These are phyloP conservation scores for Cryptosporidium meleagridis DNA, from an alignment of 169 alveolate genomes.

Conservation along the genomic window DNA sequence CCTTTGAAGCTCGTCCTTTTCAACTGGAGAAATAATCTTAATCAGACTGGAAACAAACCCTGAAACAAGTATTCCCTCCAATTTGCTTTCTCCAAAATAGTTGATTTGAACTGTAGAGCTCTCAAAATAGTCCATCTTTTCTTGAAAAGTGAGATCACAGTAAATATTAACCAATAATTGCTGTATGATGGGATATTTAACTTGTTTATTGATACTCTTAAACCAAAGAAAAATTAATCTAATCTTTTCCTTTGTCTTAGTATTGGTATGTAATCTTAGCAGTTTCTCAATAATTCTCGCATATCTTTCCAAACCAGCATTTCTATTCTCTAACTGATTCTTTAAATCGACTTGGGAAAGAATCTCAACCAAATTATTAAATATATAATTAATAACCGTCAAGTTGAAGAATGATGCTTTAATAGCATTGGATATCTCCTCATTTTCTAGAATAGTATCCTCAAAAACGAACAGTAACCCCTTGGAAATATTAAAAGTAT, in stretches of 20 bases:
- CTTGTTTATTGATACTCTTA: slow-evolving; percentile 10
- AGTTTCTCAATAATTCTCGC: background rate
- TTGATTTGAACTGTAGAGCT: background rate
- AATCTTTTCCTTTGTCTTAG: slow-evolving; percentile 12
- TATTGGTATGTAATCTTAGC: background rate
- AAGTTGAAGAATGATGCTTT: slow-evolving; percentile 25
- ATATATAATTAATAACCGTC: slow-evolving; percentile 32
- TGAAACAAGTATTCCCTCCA: background rate
- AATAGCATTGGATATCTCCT: background rate
- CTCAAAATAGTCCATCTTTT: slow-evolving; percentile 24
- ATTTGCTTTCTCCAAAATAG: background rate
- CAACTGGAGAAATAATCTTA: background rate
- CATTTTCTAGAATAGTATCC: slow-evolving; percentile 3
- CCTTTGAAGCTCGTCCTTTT: background rate
- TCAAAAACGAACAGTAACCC: slow-evolving; percentile 7
- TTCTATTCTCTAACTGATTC: background rate
- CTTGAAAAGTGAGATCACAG: slow-evolving; percentile 15
- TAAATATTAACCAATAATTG: background rate
- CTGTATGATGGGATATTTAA: slow-evolving; percentile 37
- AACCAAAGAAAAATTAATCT: slow-evolving; percentile 33
- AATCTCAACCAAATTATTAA: slow-evolving; percentile 14
- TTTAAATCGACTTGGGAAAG: background rate
- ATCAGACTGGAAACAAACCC: background rate
- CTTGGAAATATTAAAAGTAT: background rate
- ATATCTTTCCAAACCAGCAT: slow-evolving; percentile 1